These are phyloP conservation scores for Penicillium sp. DNA, from an alignment of 2,329 filamentous ascomycete species.

Conservation along the genomic window DNA sequence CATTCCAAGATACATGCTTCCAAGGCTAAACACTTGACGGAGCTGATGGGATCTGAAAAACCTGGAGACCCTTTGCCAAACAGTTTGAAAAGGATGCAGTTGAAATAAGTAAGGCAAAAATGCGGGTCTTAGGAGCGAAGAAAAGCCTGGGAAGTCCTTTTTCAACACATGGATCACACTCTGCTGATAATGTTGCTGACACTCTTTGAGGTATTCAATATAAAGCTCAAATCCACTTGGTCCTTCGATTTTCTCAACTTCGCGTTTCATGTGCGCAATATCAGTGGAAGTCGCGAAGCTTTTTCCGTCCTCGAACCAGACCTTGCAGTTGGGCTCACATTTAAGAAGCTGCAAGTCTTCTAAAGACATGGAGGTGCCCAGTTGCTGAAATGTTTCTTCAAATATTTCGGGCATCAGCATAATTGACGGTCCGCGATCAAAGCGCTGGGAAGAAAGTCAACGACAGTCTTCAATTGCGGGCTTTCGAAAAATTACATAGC, in stretches of 20 bases:
- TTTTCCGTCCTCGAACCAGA: slow-evolving; percentile 4
- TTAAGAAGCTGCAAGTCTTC: slow-evolving; percentile 2
- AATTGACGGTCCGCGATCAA: slow-evolving; percentile 8
- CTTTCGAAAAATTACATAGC: background rate
- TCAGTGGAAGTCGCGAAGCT: slow-evolving; percentile 3
- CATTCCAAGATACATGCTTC: slow-evolving; percentile 10
- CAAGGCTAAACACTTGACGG: slow-evolving; percentile 3
- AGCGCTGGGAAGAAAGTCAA: background rate
- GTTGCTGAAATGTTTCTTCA: slow-evolving; percentile 5
- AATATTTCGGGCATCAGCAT: slow-evolving; percentile 9
- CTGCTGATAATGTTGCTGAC: background rate
- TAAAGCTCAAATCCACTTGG: background rate
- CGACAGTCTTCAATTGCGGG: background rate
- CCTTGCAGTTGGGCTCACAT: slow-evolving; percentile 8
- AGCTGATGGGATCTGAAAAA: slow-evolving; percentile 6
- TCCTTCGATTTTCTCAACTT: background rate
- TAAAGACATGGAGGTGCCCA: slow-evolving; percentile 1
- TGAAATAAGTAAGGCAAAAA: slow-evolving; percentile 5
- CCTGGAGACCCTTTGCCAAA: slow-evolving; percentile 1
- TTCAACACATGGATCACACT: background rate
- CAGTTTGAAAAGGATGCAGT: slow-evolving; percentile 6
- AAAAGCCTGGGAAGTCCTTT: background rate
- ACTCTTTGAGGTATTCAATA: background rate
- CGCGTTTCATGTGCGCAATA: background rate
- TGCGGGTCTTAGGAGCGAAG: slow-evolving; percentile 4